Evolutionary conservation across 176 grass and related monocot species (phyloP).

Genomic region (Oryza meridionalis): DNA sequence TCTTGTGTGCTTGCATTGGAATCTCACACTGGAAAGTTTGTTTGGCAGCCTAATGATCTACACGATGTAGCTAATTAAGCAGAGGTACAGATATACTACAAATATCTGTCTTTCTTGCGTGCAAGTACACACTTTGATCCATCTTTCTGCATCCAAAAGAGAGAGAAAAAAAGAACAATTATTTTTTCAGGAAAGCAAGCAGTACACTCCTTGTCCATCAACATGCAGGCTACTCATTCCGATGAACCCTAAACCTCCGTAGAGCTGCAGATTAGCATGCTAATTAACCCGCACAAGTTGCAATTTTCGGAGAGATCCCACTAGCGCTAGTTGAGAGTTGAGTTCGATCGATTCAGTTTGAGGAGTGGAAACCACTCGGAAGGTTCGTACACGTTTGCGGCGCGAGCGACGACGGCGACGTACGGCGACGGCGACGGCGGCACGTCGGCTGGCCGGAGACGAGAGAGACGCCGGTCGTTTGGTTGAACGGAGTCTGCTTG

Average conservation of each 20-base stretch:
- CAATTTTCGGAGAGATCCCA: background rate
- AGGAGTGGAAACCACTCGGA: background rate
- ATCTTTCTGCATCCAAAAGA: conserved; percentile 32
- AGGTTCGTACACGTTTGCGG: background rate
- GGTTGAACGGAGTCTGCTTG: background rate
- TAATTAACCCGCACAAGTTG: background rate
- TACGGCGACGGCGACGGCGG: background rate
- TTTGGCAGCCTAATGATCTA: conserved; percentile 31
- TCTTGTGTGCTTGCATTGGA: conserved; percentile 22
- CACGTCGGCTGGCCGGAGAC: conserved; percentile 32
- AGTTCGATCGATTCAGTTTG: background rate
- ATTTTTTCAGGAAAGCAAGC: conserved; percentile 23
- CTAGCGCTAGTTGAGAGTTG: background rate
- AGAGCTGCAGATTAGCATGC: conserved; percentile 7
- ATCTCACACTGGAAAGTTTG: conserved; percentile 21
- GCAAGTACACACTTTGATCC: conserved; percentile 37
- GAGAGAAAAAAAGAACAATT: conserved; percentile 7
- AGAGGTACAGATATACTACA: background rate
- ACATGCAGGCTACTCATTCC: conserved; percentile 24
- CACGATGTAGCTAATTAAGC: background rate
- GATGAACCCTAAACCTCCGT: conserved; percentile 13
- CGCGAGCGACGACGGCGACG: background rate
- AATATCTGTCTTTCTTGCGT: conserved; percentile 24
- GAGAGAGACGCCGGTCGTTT: background rate
- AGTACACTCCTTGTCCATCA: conserved; percentile 10